Conservation (phyloP, 257 asterid species). For the Phtheirospermum japonicum region DNA sequence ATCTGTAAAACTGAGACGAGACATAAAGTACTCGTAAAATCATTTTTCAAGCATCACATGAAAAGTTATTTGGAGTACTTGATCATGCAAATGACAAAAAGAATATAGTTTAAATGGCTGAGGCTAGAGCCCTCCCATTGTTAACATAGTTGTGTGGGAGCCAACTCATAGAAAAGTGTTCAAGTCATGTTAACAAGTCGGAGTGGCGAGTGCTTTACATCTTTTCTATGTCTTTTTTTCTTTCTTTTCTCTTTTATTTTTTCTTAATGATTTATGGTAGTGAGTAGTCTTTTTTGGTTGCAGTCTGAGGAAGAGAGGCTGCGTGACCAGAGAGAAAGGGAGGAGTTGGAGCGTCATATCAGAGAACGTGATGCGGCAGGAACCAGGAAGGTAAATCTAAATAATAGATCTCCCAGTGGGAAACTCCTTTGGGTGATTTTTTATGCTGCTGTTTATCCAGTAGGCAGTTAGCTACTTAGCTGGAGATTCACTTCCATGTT, state of each 20-base stretch:
- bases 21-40: not conserved
- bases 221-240: not conserved
- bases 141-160: slow-evolving; percentile 5
- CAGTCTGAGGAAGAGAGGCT: slow-evolving; percentile 91
- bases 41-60: slow-evolving; percentile 2
- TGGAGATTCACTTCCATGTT: slow-evolving; percentile 22
- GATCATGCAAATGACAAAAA: not conserved
- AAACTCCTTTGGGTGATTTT: not conserved
- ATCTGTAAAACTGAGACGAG: slow-evolving; percentile 15
- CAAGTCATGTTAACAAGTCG: slow-evolving; percentile 13
- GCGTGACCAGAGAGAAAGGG: slow-evolving; percentile 85
- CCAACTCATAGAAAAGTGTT: slow-evolving; percentile 4
- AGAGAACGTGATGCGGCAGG: slow-evolving; percentile 89
- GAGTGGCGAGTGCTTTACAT: slow-evolving; percentile 6
- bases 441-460: slow-evolving; percentile 11
- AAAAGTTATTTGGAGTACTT: slow-evolving; percentile 10
- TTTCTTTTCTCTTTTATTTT: not conserved
- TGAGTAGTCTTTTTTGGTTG: slow-evolving; percentile 26
- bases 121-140: slow-evolving; percentile 18
- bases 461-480: not conserved
- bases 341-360: slow-evolving; percentile 75
- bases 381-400: slow-evolving; percentile 69
- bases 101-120: not conserved
- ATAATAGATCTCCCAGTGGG: slow-evolving; percentile 15
- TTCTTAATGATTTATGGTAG: slow-evolving; percentile 3